phyloP scores from a whole-genome alignment of 2,329 filamentous ascomycete genomes.

The Tympanopsis confertula region DNA sequence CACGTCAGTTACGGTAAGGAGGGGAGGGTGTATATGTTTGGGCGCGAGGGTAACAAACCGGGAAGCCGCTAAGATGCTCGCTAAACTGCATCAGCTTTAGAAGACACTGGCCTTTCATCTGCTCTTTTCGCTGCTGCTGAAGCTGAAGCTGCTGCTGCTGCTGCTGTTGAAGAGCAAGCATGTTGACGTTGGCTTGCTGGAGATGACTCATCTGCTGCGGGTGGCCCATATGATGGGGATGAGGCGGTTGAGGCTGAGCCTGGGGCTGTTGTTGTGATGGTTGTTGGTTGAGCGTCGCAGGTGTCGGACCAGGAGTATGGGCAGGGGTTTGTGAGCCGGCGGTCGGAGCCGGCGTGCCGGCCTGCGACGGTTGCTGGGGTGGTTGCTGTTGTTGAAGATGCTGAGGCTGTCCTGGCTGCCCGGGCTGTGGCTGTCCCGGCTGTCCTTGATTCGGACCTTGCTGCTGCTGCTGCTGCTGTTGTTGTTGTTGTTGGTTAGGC shows the following conservation, averaged over 20 bases:
- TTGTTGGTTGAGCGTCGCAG: conserved; percentile 9
- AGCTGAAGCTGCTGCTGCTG: conserved; percentile 17
- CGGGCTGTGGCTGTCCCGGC: conserved; percentile 14
- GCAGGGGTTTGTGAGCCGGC: conserved; percentile 3
- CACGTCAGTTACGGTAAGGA: conserved; percentile 5
- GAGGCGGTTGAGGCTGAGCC: conserved; percentile 15
- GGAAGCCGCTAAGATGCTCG: conserved; percentile 47
- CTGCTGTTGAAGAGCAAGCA: conserved; percentile 15
- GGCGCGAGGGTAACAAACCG: conserved; percentile 23
- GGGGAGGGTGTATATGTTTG: conserved; percentile 1
- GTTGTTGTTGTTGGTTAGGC: conserved; percentile 15
- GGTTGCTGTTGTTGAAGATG: conserved; percentile 19
- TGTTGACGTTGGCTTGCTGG: conserved; percentile 22
- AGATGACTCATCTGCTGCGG: conserved; percentile 17
- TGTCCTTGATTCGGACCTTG: conserved; percentile 20
- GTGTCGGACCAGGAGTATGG: conserved; percentile 5
- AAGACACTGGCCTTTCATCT: conserved; percentile 43
- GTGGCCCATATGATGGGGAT: conserved; percentile 16
- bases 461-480: conserved; percentile 13
- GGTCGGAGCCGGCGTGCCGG: conserved; percentile 4
- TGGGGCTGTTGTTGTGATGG: conserved; percentile 11
- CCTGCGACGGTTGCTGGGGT: conserved; percentile 3
- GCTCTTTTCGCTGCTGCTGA: conserved; percentile 32
- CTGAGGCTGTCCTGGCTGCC: conserved; percentile 16
- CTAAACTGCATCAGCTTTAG: conserved; percentile 50